Evolutionary conservation across 2,329 filamentous ascomycete genomes (phyloP).

Genomic region (Fonsecaea pugnacius): DNA sequence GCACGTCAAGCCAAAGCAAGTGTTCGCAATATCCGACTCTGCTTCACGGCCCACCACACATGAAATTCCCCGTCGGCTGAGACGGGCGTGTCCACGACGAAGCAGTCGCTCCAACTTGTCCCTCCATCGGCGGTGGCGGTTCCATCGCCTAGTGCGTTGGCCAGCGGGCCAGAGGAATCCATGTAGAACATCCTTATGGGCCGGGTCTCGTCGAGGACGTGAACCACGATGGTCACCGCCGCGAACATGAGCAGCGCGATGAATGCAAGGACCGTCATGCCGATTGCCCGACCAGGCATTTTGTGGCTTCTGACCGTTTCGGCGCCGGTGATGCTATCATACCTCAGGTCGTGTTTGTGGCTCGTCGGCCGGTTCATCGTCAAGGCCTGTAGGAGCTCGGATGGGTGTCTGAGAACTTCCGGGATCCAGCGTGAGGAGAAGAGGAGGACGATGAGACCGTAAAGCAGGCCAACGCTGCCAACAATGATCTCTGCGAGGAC

Average conservation of each 20-base stretch:
- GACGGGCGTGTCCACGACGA: slow-evolving; percentile 23
- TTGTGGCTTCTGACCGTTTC: slow-evolving; percentile 11
- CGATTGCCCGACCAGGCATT: slow-evolving; percentile 20
- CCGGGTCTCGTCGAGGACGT: slow-evolving; percentile 24
- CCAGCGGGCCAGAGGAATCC: slow-evolving; percentile 14
- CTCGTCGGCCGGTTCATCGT: not conserved
- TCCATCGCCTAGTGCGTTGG: slow-evolving; percentile 4
- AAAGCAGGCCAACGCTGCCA: slow-evolving; percentile 52
- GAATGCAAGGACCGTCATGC: slow-evolving; percentile 25
- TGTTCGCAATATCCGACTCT: slow-evolving; percentile 20
- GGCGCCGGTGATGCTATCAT: not conserved
- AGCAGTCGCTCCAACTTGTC: slow-evolving; percentile 24
- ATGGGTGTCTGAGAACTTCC: slow-evolving; percentile 8
- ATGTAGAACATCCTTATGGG: slow-evolving; percentile 24
- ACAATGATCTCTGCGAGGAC: slow-evolving; percentile 51
- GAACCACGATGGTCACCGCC: slow-evolving; percentile 24
- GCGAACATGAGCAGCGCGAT: slow-evolving; percentile 21
- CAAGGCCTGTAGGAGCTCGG: slow-evolving; percentile 19
- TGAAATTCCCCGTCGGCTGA: slow-evolving; percentile 18
- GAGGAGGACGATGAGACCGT: slow-evolving; percentile 24
- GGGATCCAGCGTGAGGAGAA: slow-evolving; percentile 23
- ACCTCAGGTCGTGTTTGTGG: not conserved
- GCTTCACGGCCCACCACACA: slow-evolving; percentile 17
- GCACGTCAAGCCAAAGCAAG: slow-evolving; percentile 17
- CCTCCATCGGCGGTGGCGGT: slow-evolving; percentile 5